Base-by-base conservation (phyloP, 2,329 filamentous ascomycete genomes). In the Metarhizium album region DNA sequence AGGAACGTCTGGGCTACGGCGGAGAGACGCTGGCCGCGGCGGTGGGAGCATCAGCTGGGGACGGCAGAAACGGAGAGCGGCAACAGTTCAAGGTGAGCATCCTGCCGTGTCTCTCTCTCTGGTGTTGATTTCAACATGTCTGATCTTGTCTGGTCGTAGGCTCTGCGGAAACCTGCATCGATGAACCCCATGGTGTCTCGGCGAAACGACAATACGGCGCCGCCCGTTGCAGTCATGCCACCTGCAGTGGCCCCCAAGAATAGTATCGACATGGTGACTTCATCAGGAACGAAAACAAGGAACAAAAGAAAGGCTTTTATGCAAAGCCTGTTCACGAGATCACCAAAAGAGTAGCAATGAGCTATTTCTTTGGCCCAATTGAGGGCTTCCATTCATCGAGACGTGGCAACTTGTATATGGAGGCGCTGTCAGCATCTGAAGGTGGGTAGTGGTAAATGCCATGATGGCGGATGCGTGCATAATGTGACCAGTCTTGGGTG, bases 1-100 rank as follows among this genome's bases (percentile, higher is more conserved):
- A 91, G 59, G 84, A 88, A 51, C 84, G 85, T 55, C 68, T 87
- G 16, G 88, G 85, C 0, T 82, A 75, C 48, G 83, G 83, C 49
- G 84, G 87, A 11, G 82, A 73, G 56, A 95, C 87, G 0, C 70
- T 87, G 16, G 73, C 80, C 18, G 80, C 81, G 13, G 81, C 87
- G 58, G 80, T 16, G 20, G 31, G 40, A 8, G 20, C 16, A 14
- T 23, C 20, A 5, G 7, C 16, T 43, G 14, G 11, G 18, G 37
- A 38, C 37, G 22, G 22, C 47, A 43, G 35, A 13, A 24, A 43
- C 31, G 22, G 20, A 18, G 40, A 27, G 22, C 6, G 20, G 11
- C 20, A 22, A 18, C 23, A 22, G 8, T 43, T 22, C 40, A 43
- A 24, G 22, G 40, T 43, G 16, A 24, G 20, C 40, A 24, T 16